Evolutionary conservation across 176 grass and related monocot species (phyloP).

Genomic region (Elymus sibiricus): DNA sequence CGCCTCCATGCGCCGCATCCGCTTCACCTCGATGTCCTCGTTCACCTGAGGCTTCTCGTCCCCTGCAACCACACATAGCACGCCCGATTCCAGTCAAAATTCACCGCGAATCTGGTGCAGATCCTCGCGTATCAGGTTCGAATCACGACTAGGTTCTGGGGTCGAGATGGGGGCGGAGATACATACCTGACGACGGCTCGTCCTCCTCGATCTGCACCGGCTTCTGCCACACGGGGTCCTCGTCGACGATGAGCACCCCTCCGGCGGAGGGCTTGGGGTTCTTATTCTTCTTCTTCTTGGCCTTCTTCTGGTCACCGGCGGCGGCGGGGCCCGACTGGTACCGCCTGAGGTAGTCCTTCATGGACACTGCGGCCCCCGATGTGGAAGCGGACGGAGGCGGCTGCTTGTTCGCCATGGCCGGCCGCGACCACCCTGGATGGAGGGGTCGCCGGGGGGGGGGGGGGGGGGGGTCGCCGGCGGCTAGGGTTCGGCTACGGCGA

Average conservation of each 20-base stretch:
- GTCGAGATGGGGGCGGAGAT: too few species aligned
- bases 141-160: too few species aligned
- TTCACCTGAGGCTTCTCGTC: slow-evolving; percentile 75
- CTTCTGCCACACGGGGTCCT: slow-evolving; percentile 97
- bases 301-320: slow-evolving; percentile 45
- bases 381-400: neutral
- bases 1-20: slow-evolving; percentile 76
- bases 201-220: slow-evolving; percentile 78
- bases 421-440: too few species aligned
- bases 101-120: neutral
- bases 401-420: too few species aligned
- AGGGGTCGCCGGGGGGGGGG: too few species aligned
- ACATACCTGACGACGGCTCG: slow-evolving; percentile 44
- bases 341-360: slow-evolving; percentile 92
- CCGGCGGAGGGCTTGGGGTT: slow-evolving; percentile 45
- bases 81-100: slow-evolving; percentile 3
- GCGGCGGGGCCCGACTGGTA: slow-evolving; percentile 53
- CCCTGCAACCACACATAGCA: slow-evolving; percentile 32
- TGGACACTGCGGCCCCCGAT: slow-evolving; percentile 38
- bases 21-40: slow-evolving; percentile 94
- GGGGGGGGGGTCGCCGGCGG: too few species aligned
- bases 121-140: neutral
- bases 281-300: slow-evolving; percentile 83
- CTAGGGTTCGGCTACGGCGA: too few species aligned
- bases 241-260: slow-evolving; percentile 87